Percentiles rank a stretch among this genome's conserved stretches.
Conservation (phyloP, 306 rosid genomes). For the Prunus salicina region DNA sequence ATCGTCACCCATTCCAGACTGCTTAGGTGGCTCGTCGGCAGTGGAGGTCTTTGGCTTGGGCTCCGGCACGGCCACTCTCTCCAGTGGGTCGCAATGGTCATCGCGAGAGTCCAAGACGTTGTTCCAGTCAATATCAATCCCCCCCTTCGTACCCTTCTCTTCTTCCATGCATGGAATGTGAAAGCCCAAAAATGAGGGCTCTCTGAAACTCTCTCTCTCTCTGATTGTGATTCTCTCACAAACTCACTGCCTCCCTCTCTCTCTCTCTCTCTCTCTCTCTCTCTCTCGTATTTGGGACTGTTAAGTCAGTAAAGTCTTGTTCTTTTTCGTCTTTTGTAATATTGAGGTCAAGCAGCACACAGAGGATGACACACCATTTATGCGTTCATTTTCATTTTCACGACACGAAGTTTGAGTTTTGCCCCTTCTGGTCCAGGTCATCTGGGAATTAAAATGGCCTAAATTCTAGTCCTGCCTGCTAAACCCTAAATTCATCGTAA, state of each 20-base stretch:
- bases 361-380: no score
- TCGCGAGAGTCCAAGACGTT: conserved; percentile 1
- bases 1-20: conserved; percentile 27
- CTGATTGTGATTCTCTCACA: neutral
- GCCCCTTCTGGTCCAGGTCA: no score
- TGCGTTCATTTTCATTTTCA: no score
- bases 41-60: conserved; percentile 8
- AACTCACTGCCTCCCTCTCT: neutral
- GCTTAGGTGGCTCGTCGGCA: neutral
- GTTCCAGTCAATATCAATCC: conserved; percentile 30
- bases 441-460: no score
- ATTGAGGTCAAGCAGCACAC: neutral
- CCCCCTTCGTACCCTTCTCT: conserved; percentile 18
- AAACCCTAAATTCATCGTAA: no score
- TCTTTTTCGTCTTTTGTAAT: neutral
- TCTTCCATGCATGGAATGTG: conserved; percentile 36
- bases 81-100: conserved; percentile 25
- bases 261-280: neutral
- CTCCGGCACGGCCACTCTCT: conserved; percentile 19
- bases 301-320: neutral
- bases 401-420: no score
- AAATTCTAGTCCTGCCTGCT: no score
- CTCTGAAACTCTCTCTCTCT: neutral
- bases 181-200: neutral
- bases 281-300: no score